A percentile compares a stretch with the other conserved stretches of the same genome.
phyloP scores from a whole-genome alignment of 2,329 filamentous ascomycete genomes.

The Colletotrichum musae region DNA sequence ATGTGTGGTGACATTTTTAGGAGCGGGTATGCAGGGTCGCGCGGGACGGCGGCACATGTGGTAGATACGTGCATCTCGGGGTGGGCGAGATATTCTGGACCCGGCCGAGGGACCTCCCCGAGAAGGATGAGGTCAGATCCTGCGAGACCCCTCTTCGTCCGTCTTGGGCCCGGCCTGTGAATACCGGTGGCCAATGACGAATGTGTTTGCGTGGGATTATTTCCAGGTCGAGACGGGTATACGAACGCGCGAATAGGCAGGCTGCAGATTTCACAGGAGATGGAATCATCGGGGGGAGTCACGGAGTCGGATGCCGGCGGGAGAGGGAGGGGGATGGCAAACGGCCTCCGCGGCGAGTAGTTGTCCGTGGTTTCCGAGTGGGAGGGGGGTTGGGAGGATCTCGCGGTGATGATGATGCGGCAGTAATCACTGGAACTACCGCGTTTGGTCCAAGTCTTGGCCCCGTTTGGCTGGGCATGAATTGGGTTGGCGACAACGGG shows the following conservation, averaged over 20 bases:
- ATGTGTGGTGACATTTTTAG: no score
- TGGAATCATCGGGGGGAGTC: no score
- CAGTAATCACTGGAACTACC: neutral
- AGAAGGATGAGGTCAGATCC: neutral
- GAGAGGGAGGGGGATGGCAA: neutral
- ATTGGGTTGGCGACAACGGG: constrained; percentile 12
- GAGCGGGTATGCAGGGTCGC: no score
- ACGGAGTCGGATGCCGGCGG: neutral
- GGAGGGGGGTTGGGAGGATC: no score
- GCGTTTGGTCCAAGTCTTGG: constrained; percentile 1
- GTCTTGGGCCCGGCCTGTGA: neutral
- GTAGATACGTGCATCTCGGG: no score
- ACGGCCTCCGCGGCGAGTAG: neutral
- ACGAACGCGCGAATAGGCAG: neutral
- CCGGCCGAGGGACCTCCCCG: no score
- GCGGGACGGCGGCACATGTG: no score
- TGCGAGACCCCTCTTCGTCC: neutral
- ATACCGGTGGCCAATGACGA: neutral
- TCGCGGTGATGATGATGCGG: no score
- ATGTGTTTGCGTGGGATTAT: neutral
- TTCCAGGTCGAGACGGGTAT: neutral
- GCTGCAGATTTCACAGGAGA: neutral
- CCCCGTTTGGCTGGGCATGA: constrained; percentile 24
- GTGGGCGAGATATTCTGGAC: no score
- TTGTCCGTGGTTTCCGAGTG: no score